Percentiles rank a stretch among this genome's conserved stretches.
Conservation (phyloP, 1,284 basidiomycete genomes). For the Moniliophthora roreri region DNA sequence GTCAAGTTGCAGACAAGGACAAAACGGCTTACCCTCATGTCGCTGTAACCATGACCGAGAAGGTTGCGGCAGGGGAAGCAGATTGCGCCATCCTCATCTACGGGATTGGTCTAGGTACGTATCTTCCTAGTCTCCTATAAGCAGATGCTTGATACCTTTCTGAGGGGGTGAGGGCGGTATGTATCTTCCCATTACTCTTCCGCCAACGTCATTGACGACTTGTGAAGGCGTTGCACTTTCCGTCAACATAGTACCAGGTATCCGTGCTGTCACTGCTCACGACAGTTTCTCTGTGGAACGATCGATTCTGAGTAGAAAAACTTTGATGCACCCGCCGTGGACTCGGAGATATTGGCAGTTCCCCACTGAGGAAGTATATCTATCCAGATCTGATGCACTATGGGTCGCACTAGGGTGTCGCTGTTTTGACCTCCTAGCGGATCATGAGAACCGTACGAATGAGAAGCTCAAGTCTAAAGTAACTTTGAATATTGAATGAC, state of each 20-base stretch:
- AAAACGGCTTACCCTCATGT: conserved; percentile 21
- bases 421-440: too few species aligned
- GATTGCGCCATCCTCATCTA: conserved; percentile 20
- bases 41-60: conserved; percentile 17
- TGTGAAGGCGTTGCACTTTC: conserved; percentile 20
- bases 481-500: too few species aligned
- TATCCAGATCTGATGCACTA: too few species aligned
- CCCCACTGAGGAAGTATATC: too few species aligned
- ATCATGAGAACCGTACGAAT: too few species aligned
- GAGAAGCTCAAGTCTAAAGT: too few species aligned
- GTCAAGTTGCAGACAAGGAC: too few species aligned
- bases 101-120: conserved; percentile 19
- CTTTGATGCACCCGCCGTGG: conserved; percentile 19
- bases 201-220: too few species aligned
- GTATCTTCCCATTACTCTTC: too few species aligned
- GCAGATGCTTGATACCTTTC: not conserved
- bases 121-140: not conserved
- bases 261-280: conserved; percentile 21
- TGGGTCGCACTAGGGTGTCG: too few species aligned
- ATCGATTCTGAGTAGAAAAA: conserved; percentile 18
- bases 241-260: conserved; percentile 20
- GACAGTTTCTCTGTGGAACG: conserved; percentile 20
- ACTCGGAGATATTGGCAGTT: too few species aligned
- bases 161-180: not conserved
- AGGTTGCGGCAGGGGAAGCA: conserved; percentile 16